These are phyloP conservation scores for Candida nitratophila DNA, from an alignment of 805 yeast species.

Conservation along the genomic window DNA sequence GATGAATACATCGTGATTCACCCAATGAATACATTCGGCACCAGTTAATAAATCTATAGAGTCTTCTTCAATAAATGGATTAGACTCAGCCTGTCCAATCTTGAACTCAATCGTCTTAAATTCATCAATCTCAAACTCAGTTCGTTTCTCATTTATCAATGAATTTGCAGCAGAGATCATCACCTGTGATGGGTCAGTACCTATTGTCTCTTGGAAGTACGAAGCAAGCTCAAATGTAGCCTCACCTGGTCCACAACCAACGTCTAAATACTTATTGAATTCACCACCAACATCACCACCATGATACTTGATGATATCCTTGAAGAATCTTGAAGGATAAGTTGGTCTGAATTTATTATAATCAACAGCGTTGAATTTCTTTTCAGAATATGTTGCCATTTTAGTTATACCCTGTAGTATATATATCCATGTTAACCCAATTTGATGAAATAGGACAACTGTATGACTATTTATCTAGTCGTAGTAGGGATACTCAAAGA, in stretches of 20 bases:
- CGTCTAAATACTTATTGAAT: conserved; percentile 43
- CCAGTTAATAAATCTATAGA: conserved; percentile 60
- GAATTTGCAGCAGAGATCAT: conserved; percentile 40
- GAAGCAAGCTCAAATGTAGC: conserved; percentile 39
- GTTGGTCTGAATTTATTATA: conserved; percentile 61
- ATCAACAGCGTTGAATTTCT: conserved; percentile 40
- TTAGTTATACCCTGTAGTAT: no score
- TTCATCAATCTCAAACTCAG: conserved; percentile 14
- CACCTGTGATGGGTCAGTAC: conserved; percentile 38
- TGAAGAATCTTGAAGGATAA: conserved; percentile 49
- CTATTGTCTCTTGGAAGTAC: conserved; percentile 26
- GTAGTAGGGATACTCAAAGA: no score
- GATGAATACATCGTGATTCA: conserved; percentile 49
- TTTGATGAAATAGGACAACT: no score
- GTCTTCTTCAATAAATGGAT: conserved; percentile 13
- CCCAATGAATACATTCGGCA: conserved; percentile 81
- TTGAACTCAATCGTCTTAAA: conserved; percentile 12
- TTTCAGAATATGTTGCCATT: conserved; percentile 61
- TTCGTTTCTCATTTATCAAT: conserved; percentile 6
- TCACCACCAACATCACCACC: conserved; percentile 15
- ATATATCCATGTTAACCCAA: no score
- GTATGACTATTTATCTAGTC: no score
- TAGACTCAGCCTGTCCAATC: conserved; percentile 21
- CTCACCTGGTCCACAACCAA: conserved; percentile 52
- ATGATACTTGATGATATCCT: conserved; percentile 32